Percentiles rank a stretch among this genome's conserved stretches.
phyloP scores from a whole-genome alignment of 257 asterid genomes.

The Echium plantagineum region DNA sequence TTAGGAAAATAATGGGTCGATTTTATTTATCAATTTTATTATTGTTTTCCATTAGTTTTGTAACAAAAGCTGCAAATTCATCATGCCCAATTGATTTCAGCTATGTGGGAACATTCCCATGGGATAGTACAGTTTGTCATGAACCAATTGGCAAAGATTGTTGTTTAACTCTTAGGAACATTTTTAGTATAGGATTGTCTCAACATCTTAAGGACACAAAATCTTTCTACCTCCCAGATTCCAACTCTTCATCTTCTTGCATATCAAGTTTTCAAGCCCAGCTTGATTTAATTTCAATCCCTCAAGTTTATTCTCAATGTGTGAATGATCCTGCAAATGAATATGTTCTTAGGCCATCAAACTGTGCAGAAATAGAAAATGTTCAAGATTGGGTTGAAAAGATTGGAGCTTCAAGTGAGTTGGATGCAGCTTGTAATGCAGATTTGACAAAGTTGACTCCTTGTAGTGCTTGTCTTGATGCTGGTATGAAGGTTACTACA shows the following conservation, averaged over 20 bases:
- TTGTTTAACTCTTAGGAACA: slow-evolving; percentile 45
- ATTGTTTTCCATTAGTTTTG: slow-evolving; percentile 9
- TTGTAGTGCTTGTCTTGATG: slow-evolving; percentile 46
- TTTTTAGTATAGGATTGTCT: slow-evolving; percentile 42
- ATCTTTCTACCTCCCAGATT: slow-evolving; percentile 36
- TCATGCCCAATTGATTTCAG: slow-evolving; percentile 40
- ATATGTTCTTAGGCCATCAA: slow-evolving; percentile 17
- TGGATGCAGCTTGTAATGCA: slow-evolving; percentile 40
- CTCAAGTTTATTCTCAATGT: slow-evolving; percentile 21
- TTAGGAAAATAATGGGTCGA: not conserved
- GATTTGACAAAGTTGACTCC: slow-evolving; percentile 33
- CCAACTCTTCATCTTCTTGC: slow-evolving; percentile 33
- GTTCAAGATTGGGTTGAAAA: slow-evolving; percentile 25
- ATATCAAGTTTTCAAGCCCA: slow-evolving; percentile 17
- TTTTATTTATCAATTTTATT: slow-evolving; percentile 1
- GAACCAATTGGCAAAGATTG: slow-evolving; percentile 24
- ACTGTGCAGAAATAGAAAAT: slow-evolving; percentile 43
- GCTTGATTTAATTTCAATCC: slow-evolving; percentile 11
- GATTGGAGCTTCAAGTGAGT: slow-evolving; percentile 15
- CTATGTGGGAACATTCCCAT: slow-evolving; percentile 42
- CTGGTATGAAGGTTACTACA: slow-evolving; percentile 36
- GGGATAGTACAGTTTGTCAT: slow-evolving; percentile 45
- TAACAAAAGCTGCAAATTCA: slow-evolving; percentile 6
- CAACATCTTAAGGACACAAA: slow-evolving; percentile 30
- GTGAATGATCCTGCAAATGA: slow-evolving; percentile 34